These are phyloP conservation scores for Glycine latifolia DNA, from an alignment of 306 rosid genomes.

Conservation along the genomic window DNA sequence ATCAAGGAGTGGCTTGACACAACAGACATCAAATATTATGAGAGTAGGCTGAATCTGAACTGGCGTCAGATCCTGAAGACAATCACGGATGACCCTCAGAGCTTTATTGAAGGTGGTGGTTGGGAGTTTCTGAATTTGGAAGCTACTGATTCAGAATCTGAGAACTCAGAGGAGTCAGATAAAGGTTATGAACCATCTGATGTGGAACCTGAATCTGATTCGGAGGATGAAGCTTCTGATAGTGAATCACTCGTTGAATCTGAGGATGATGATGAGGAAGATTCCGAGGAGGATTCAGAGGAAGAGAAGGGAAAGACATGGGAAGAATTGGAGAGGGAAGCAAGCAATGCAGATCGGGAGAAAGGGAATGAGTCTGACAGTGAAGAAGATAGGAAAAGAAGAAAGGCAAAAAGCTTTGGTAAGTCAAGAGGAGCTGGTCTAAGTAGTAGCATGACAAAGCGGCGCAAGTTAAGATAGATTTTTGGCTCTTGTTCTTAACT, in stretches of 20 bases:
- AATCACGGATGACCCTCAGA: slow-evolving; percentile 93
- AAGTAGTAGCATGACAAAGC: slow-evolving; percentile 65
- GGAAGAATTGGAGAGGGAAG: slow-evolving; percentile 99
- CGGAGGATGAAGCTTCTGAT: slow-evolving; percentile 83
- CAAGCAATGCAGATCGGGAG: slow-evolving; percentile 93
- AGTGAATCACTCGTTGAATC: slow-evolving; percentile 92
- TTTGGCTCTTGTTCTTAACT: slow-evolving; percentile 5
- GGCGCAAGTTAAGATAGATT: slow-evolving; percentile 68
- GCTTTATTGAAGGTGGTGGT: slow-evolving; percentile 95
- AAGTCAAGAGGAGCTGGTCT: slow-evolving; percentile 73
- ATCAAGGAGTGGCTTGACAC: slow-evolving; percentile 97
- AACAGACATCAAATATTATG: slow-evolving; percentile 91
- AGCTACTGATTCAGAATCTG: slow-evolving; percentile 92
- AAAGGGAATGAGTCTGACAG: slow-evolving; percentile 91
- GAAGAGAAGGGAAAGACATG: slow-evolving; percentile 76
- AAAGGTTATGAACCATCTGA: slow-evolving; percentile 92
- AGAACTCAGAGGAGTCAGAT: slow-evolving; percentile 81
- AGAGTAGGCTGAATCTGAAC: slow-evolving; percentile 92
- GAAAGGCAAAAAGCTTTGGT: slow-evolving; percentile 84
- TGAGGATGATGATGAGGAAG: slow-evolving; percentile 57
- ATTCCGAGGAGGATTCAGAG: slow-evolving; percentile 54
- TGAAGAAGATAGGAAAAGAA: slow-evolving; percentile 88
- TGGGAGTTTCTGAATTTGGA: slow-evolving; percentile 97
- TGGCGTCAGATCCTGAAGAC: slow-evolving; percentile 97
- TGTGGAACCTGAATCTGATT: slow-evolving; percentile 81